Evolutionary conservation across 1,139 yeast genomes (phyloP).

Genomic region (Sugiyamaella sp.): DNA sequence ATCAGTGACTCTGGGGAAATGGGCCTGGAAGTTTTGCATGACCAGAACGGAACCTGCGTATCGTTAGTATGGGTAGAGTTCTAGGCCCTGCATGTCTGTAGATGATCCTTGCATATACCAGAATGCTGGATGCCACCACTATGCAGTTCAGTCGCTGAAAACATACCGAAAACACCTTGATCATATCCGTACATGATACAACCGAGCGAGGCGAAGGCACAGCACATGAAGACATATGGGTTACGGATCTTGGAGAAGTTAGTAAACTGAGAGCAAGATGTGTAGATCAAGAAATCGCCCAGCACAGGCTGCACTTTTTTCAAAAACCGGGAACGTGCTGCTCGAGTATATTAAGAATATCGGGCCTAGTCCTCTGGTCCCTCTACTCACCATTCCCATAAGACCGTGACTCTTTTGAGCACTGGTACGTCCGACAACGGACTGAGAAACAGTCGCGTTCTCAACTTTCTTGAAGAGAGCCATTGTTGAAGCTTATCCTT

Average conservation of each 20-base stretch:
- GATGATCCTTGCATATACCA: no score
- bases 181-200: constrained; percentile 42
- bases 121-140: no score
- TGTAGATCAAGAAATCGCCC: no score
- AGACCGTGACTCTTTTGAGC: constrained; percentile 21
- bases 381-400: constrained; percentile 23
- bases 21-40: constrained; percentile 40
- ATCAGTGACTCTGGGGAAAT: constrained; percentile 18
- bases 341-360: no score
- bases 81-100: no score
- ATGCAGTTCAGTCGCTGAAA: no score
- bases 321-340: no score
- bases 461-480: constrained; percentile 25
- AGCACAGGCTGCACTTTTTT: no score
- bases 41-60: constrained; percentile 49
- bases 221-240: constrained; percentile 46
- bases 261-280: no score
- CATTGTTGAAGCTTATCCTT: constrained; percentile 11
- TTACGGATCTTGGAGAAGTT: constrained; percentile 20
- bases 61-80: no score
- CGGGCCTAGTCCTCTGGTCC: no score
- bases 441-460: constrained; percentile 29
- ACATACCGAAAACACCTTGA: constrained; percentile 52
- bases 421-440: constrained; percentile 31
- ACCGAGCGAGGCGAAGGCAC: constrained; percentile 41